Evolutionary conservation across 1,284 basidiomycete species (phyloP).

Genomic region (Gymnopus androsaceus): DNA sequence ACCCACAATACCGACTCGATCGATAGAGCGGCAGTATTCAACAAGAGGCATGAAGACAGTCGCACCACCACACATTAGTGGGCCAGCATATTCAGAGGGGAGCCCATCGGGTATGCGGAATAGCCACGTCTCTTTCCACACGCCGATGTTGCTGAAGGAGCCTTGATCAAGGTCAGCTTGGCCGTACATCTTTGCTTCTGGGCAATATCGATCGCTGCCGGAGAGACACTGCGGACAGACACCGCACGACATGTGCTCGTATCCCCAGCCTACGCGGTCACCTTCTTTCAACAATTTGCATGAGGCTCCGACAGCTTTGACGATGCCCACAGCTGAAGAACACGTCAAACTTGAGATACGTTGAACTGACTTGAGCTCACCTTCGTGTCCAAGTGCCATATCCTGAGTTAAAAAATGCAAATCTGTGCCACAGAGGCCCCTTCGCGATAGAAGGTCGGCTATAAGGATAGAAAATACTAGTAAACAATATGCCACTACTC

Average conservation of each 20-base stretch:
- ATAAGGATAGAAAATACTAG: too few relatives aligned
- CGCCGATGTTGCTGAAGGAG: constrained; percentile 40
- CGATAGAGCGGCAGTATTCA: constrained; percentile 26
- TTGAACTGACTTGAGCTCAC: constrained; percentile 25
- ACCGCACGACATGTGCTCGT: constrained; percentile 24
- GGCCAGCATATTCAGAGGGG: constrained; percentile 32
- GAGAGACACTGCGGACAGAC: constrained; percentile 24
- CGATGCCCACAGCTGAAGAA: constrained; percentile 2
- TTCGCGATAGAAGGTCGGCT: too few relatives aligned
- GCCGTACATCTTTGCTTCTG: constrained; percentile 20
- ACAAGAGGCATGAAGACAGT: constrained; percentile 10
- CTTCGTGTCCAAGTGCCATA: constrained; percentile 53
- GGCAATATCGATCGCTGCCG: constrained; percentile 29
- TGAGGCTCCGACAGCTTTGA: neutral
- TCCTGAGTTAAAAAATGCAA: constrained; percentile 34
- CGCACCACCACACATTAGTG: constrained; percentile 33
- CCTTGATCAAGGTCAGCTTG: constrained; percentile 28
- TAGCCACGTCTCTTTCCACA: constrained; percentile 25
- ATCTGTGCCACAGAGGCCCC: constrained; percentile 52
- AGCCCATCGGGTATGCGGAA: constrained; percentile 39
- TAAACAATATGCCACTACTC: too few relatives aligned
- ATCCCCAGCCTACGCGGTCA: constrained; percentile 31
- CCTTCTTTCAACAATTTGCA: constrained; percentile 41
- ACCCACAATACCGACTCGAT: constrained; percentile 39
- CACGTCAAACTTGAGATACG: neutral